phyloP scores from a whole-genome alignment of 257 asterid species.

The Solanum microdontum region DNA sequence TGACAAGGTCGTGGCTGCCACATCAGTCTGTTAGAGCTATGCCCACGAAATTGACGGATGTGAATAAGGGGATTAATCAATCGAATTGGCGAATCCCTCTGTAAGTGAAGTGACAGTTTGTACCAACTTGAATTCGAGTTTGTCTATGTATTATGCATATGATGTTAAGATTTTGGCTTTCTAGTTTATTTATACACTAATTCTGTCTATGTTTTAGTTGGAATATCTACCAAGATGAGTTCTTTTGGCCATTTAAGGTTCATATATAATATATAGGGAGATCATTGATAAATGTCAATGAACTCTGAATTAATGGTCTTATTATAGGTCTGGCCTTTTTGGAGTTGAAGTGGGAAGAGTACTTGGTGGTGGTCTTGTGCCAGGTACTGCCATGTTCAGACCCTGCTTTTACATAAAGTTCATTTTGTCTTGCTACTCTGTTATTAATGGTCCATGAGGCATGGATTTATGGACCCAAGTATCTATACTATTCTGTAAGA shows the following conservation, averaged over 20 bases:
- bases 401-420: neutral
- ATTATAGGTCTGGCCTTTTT: conserved; percentile 59
- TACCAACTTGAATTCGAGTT: neutral
- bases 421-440: neutral
- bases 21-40: conserved; percentile 14
- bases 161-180: neutral
- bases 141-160: neutral
- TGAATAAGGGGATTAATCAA: conserved; percentile 36
- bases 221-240: neutral
- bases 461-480: neutral
- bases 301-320: neutral
- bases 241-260: neutral
- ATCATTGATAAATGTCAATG: neutral
- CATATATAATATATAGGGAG: neutral
- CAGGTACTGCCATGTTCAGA: conserved; percentile 36
- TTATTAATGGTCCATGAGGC: neutral
- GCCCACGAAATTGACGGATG: conserved; percentile 62
- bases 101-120: conserved; percentile 30
- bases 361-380: conserved; percentile 97
- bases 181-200: neutral
- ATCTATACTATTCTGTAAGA: neutral
- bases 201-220: neutral
- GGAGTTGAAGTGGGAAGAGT: conserved; percentile 96
- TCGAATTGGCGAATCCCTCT: conserved; percentile 64
- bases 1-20: conserved; percentile 55